A percentile compares a stretch with the other conserved stretches of the same genome.
Evolutionary conservation across 257 asterid genomes (phyloP).

Genomic region (Scutellaria baicalensis): DNA sequence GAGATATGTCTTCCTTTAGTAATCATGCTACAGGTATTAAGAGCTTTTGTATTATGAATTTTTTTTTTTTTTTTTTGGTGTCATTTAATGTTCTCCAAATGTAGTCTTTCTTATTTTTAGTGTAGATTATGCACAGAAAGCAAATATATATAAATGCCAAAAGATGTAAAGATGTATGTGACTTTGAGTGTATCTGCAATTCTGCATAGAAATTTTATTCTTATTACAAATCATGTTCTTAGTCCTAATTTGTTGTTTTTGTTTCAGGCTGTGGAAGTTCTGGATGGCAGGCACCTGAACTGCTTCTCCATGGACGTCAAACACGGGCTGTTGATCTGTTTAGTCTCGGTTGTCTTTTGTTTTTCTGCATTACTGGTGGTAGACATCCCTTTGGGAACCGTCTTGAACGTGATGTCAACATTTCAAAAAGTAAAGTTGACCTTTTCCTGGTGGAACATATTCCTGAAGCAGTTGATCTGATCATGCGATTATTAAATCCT

Average conservation of each 20-base stretch:
- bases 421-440: constrained; percentile 56
- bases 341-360: constrained; percentile 82
- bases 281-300: constrained; percentile 99
- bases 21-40: constrained; percentile 75
- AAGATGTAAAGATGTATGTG: no score
- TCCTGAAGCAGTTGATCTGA: constrained; percentile 85
- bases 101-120: neutral
- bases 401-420: constrained; percentile 86
- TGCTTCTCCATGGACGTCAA: constrained; percentile 89
- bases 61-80: neutral
- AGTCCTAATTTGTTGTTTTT: neutral
- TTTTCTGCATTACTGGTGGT: constrained; percentile 85
- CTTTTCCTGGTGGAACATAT: constrained; percentile 75
- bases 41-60: neutral
- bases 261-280: constrained; percentile 84
- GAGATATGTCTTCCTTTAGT: constrained; percentile 76
- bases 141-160: neutral
- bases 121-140: no score
- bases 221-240: neutral
- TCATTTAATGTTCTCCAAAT: neutral
- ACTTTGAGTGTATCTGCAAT: no score
- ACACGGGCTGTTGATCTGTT: constrained; percentile 90
- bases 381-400: constrained; percentile 85
- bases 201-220: neutral
- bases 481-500: constrained; percentile 57